Evolutionary conservation across 768 basidiomycete species (phyloP).

Genomic region (Kwoniella newhampshirensis): DNA sequence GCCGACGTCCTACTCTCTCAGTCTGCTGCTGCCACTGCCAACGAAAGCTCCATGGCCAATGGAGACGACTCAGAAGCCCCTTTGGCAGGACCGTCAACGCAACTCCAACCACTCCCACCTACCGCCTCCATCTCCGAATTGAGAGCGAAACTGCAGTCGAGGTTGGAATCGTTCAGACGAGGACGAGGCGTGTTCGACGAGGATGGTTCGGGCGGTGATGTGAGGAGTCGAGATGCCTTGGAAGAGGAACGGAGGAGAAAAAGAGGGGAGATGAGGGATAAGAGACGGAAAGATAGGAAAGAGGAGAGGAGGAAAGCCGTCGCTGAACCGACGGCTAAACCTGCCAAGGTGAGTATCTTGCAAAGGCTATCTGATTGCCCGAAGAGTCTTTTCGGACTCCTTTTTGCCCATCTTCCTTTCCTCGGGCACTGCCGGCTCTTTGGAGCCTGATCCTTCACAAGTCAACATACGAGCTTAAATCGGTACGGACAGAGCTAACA

Average conservation of each 20-base stretch:
- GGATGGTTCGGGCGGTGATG: constrained; percentile 56
- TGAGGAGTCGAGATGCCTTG: constrained; percentile 69
- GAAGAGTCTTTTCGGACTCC: too few relatives aligned
- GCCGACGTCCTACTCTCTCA: constrained; percentile 66
- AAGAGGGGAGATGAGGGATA: constrained; percentile 78
- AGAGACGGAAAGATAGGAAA: constrained; percentile 76
- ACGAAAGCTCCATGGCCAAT: neutral
- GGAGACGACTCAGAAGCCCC: neutral
- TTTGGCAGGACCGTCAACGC: constrained; percentile 11
- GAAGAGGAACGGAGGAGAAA: constrained; percentile 75
- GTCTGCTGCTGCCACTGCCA: constrained; percentile 55
- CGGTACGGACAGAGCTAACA: too few relatives aligned
- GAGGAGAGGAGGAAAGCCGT: constrained; percentile 73
- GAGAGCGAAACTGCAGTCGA: constrained; percentile 41
- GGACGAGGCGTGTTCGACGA: constrained; percentile 35
- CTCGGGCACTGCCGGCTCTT: too few relatives aligned
- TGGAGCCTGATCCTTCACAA: too few relatives aligned
- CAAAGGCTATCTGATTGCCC: too few relatives aligned
- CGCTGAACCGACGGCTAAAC: constrained; percentile 54
- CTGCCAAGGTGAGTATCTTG: constrained; percentile 45
- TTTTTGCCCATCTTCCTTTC: too few relatives aligned
- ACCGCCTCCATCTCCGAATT: constrained; percentile 46
- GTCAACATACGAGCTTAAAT: too few relatives aligned
- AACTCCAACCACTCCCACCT: constrained; percentile 43
- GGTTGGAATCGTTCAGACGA: constrained; percentile 45